Base-by-base conservation (phyloP, 257 asterid species). In the Fraxinus pennsylvanica region DNA sequence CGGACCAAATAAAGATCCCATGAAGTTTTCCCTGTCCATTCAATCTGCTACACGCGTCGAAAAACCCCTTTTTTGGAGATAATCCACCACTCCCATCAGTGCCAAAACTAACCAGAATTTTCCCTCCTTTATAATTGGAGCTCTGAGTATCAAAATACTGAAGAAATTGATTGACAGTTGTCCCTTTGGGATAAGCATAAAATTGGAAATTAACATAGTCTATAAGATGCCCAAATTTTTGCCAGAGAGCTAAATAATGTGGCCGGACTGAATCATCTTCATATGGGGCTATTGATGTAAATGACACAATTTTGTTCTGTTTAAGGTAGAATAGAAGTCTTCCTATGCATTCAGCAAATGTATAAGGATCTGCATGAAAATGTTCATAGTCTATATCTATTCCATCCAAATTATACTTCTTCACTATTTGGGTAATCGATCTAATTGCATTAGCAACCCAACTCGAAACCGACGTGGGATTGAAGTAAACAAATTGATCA, bases 1-100 rank as follows among this genome's bases (percentile, higher is more conserved):
- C 97, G 50, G 94, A 89, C 96, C 96, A 90, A 74, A 92, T 84
- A 78, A 92, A 92, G 82, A 90, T 92, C 71, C 97, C 97, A 19
- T 85, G 85, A 83, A 92, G 96, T 39, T 92, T 90, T 70, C 91
- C 91, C 67, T 84, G 81, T 30, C 80, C 73, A 59, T 82, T 84
- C 75, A 92, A 86, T 45, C 39, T 76, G 73, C 77, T 79, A 74
- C 92, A 90, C 72, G 97, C 96, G 45, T 82, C 78, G 27, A 89
- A 90, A 81, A 90, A 92, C 66, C 96, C 97, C 8, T 92, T 75
- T 63, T 76, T 17, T 1, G 93, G 97, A 13, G 89, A 77, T 65
- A 92, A 74, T 19, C 97, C 94, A 1, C 96, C 94, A 63, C 90
- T 87, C 36, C 83, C 87, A 43, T 92, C 93, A 1, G 94, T 90